Evolutionary conservation across 345 rosid species (phyloP), one percentile per base, ranked within the genome.

Genomic region (Conringia planisiliqua): DNA sequence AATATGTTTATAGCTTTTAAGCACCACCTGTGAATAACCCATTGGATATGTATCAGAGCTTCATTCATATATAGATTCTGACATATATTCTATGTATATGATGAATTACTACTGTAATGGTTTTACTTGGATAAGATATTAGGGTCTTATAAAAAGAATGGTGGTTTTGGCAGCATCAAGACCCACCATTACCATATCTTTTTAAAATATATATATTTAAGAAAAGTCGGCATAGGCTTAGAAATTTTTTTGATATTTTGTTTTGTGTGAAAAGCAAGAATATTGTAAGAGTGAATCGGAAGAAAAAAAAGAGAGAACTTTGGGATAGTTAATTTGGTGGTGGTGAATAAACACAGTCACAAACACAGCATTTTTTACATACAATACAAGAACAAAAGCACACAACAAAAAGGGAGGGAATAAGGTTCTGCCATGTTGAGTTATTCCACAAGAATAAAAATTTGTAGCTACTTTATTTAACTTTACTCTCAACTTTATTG

Each of bases 1-100:
- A 76, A 76, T 69, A 76, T 22, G 70, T 52, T 62, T 22, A 3
- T 75, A 29, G 73, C 61, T 55, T 48, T 40, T 67, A 75, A 67
- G 59, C 51, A 60, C 11, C 54, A 47, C 16, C 16, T 74, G 54
- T 48, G n/a, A n/a, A n/a, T n/a, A n/a, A n/a, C n/a, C n/a, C n/a
- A n/a, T n/a, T n/a, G n/a, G n/a, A 29, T 29, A 29, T 38, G 11
- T 46, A 9, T 74, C 66, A 33, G 58, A 32, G 38, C 30, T 64
- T 54, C 56, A 42, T 36, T 32, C 29, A 61, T 40, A 30, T 36
- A 26, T 10, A 2, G 14, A 3, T 32, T 22, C 57, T 46, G 58
- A 70, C 44, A 61, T 35, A 17, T 43, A 8, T 48, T 20, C 1
- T 66, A n/a, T 20, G 2, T 54, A 64, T 26, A 32, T 55, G 38